phyloP scores from a whole-genome alignment of 768 basidiomycete species.

The Kwoniella europaea region DNA sequence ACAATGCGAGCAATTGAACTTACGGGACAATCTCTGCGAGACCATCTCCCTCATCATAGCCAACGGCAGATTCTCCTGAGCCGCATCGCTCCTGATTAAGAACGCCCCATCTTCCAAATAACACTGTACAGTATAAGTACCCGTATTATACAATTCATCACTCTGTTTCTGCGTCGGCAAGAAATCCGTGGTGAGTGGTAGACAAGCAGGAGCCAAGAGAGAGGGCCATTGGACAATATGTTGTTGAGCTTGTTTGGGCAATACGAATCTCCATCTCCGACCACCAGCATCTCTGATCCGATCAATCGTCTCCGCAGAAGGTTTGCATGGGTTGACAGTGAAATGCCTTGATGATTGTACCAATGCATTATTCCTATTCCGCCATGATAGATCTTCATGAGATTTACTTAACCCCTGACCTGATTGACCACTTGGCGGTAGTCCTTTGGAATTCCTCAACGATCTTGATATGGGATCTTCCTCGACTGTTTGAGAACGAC shows the following conservation, averaged over 20 bases:
- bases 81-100: constrained; percentile 69
- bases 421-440: neutral
- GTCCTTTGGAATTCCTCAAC: constrained; percentile 55
- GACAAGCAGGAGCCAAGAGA: constrained; percentile 79
- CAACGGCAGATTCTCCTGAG: constrained; percentile 50
- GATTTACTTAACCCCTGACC: constrained; percentile 26
- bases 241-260: constrained; percentile 67
- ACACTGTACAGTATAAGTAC: constrained; percentile 85
- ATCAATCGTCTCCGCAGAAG: constrained; percentile 48
- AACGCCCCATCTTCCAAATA: constrained; percentile 84
- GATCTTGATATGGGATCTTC: constrained; percentile 27
- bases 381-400: constrained; percentile 23
- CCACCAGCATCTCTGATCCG: constrained; percentile 59
- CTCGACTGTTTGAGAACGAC: constrained; percentile 13
- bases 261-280: constrained; percentile 83
- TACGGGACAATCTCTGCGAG: constrained; percentile 71
- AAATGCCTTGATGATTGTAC: constrained; percentile 58
- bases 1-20: constrained; percentile 17
- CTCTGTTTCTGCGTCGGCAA: constrained; percentile 74
- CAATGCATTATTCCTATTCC: constrained; percentile 56
- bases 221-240: constrained; percentile 87
- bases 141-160: constrained; percentile 78
- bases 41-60: constrained; percentile 82
- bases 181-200: constrained; percentile 88
- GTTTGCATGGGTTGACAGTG: constrained; percentile 58